Evolutionary conservation across 208 protist genomes (phyloP), one percentile per base, ranked within the genome.

Genomic region (Tritrichomonas foetus): DNA sequence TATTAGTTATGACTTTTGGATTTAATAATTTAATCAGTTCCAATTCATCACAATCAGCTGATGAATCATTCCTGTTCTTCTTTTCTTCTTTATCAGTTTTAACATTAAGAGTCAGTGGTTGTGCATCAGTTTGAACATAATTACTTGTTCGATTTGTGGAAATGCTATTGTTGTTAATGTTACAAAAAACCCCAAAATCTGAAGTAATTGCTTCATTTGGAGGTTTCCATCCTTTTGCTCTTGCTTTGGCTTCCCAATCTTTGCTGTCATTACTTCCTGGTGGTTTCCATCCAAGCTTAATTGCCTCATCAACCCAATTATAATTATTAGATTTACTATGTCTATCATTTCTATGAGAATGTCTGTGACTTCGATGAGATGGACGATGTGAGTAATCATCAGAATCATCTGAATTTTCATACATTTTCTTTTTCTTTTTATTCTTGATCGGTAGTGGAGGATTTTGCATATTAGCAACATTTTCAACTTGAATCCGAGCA

Each of bases 231-330:
- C 78, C 78, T 53, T 89, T 89, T 20, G 39, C 1, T 9, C 78
- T 9, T 53, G 78, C 78, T 89, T 89, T 89, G 3, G 44, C 41
- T 50, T 89, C 57, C 78, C 78, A 89, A 57, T 89, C 78, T 50
- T 50, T 50, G 2, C 33, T 39, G 5, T 89, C 14, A n/a, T 53
- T 8, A 27, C 41, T 47, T 3, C 39, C 74, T 33, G 78, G 78
- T n/a, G 78, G 78, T 30, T 57, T 89, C 78, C 78, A 89, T 89
- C 78, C 78, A 1, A 89, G 30, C 14, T 20, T 53, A 25, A 89
- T 89, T 2, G 78, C 78, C 27, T 53, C 8, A 16, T 89, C 16
- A 3, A 89, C 47, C 78, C 78, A 89, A 9, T 53, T 50, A 13
- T 25, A 89, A n/a, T 69, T 25, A n/a, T n/a, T 69, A 5, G 13